Base-by-base conservation (phyloP, 169 alveolate genomes). In the Toxoplasma gondii region DNA sequence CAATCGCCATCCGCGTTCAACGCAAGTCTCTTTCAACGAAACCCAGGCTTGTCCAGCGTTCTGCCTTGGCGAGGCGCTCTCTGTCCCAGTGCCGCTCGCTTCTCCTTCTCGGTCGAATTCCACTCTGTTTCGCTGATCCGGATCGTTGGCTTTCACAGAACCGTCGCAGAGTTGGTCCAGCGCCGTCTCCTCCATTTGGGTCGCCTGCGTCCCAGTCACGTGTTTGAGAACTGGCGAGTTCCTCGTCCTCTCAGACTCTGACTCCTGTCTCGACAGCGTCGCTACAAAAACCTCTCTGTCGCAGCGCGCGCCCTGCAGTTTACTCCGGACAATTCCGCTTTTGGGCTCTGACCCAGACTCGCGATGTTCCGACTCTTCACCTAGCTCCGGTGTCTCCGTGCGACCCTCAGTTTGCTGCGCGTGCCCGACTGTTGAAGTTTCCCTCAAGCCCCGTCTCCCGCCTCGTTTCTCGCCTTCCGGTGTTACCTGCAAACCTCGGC, bases 1-100 rank as follows among this genome's bases (percentile, higher is more conserved):
- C 67, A 82, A 38, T 31, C 41, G 53, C 90, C 90, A 82, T 12
- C 90, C 90, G n/a, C 67, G n/a, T 17, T 38, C 53, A 12, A 82
- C 12, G 34, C 90, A 82, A 2, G 39, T 41, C 34, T 22, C 53
- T 31, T 43, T 38, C 90, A 82, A 49, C 44, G 1, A 12, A 19
- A 16, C 2, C 49, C 86, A 78, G 4, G 74, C 74, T 4, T 64
- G 74, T 4, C 58, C 58, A 12, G 58, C 58, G 82, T 69, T 2
- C 82, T 4, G 43, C 5, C 34, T 22, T 4, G 5, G 38, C 82
- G 38, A 69, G 19, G 19, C 17, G 78, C 78, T 69, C 39, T 69
- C 16, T 69, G 4, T 69, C 17, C 82, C 74, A 16, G 5, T 27
- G 74, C 74, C 74, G 74, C 74, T 4, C 34, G 9, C 74, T 64